Evolutionary conservation across 208 protist genomes (phyloP), one percentile per base, ranked within the genome.

Genomic region (Leishmania tarentolae): DNA sequence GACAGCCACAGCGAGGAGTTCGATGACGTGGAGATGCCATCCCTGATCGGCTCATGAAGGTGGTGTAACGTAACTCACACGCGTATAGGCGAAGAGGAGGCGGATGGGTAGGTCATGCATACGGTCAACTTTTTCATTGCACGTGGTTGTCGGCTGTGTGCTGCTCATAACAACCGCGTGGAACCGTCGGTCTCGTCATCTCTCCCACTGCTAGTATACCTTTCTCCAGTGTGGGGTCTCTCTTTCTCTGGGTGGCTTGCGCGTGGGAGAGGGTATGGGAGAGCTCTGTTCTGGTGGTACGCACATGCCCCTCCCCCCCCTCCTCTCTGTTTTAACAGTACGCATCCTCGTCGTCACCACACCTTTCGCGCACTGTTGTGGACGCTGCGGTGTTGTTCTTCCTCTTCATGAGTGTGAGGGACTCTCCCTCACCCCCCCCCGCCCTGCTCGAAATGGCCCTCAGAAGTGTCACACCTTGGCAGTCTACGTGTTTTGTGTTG

Each of bases 21-120:
- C 17, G 80, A 83, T 37, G 80, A 83, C 52, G 44, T 52, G n/a
- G 80, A 83, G 53, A 19, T 83, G 31, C 80, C 80, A 13, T 83
- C 80, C 11, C 44, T 83, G 28, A 79, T 83, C 61, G 80, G 80
- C 15, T 83, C 80, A 68, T 83, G 53, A 78, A 35, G 66, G 70
- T 35, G 6, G 21, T 57, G 7, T 1, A 31, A n/a, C 21, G 13
- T 15, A 50, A 52, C 42, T 46, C 68, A 3, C 44, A 44, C 68
- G 42, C 13, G 4, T 4, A 50, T 15, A 50, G 28, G 28, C 8
- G 56, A n/a, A n/a, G 19, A 46, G 24, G 40, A 46, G 40, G 66
- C 66, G 66, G 63, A 31, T 9, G 21, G 15, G 61, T 8, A n/a
- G 19, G 31, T 71, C 66, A 9, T 47, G 40, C 31, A 53, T 50